Conservation (phyloP, 768 basidiomycete genomes). For the Steccherinum ochraceum region DNA sequence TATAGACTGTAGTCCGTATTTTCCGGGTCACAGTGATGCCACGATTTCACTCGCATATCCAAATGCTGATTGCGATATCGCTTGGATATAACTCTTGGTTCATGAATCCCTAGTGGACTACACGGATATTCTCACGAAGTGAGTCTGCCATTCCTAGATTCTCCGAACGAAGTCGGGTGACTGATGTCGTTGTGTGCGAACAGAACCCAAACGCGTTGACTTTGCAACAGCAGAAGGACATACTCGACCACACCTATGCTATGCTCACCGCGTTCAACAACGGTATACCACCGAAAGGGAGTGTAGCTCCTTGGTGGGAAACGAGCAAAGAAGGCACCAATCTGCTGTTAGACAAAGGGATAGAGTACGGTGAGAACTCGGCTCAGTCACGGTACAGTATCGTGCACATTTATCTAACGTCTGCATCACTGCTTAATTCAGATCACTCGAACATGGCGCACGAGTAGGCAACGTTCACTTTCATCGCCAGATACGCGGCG, state of each 20-base stretch:
- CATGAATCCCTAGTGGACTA: constrained; percentile 38
- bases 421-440: constrained; percentile 9
- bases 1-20: too few species aligned
- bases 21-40: too few species aligned
- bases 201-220: constrained; percentile 59
- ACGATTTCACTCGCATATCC: too few species aligned
- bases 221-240: constrained; percentile 62
- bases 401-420: too few species aligned
- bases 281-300: constrained; percentile 52
- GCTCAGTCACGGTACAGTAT: not conserved
- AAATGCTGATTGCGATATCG: too few species aligned
- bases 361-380: constrained; percentile 54
- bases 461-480: constrained; percentile 27
- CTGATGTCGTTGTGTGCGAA: too few species aligned
- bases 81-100: too few species aligned
- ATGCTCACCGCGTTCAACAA: constrained; percentile 63
- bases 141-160: not conserved
- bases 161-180: too few species aligned
- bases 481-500: not conserved
- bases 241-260: constrained; percentile 58
- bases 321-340: constrained; percentile 59
- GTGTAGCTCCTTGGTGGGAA: constrained; percentile 80
- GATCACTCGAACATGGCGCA: constrained; percentile 57
- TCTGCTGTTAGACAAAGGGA: constrained; percentile 63
- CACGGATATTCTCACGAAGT: constrained; percentile 72